These are phyloP conservation scores for Neoscytalidium dimidiatum DNA, from an alignment of 2,329 filamentous ascomycete species.

Conservation along the genomic window DNA sequence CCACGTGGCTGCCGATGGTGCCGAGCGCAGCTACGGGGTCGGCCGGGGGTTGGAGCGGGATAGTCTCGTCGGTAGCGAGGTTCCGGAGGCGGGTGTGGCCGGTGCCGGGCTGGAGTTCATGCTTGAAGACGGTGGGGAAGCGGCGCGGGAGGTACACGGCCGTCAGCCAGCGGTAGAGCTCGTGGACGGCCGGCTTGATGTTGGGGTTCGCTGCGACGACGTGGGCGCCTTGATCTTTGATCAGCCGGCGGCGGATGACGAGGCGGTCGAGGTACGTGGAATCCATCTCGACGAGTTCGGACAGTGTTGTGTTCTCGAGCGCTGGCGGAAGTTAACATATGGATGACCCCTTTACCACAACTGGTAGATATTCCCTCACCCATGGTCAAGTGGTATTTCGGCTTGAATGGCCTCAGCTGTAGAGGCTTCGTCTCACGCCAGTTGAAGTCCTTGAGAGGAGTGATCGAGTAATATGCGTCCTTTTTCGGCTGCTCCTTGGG, in stretches of 20 bases:
- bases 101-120: background rate
- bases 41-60: conserved; percentile 40
- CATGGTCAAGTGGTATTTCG: conserved; percentile 66
- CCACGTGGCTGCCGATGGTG: conserved; percentile 54
- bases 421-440: conserved; percentile 54
- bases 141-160: conserved; percentile 58
- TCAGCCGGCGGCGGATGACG: conserved; percentile 49
- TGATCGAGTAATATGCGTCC: conserved; percentile 44
- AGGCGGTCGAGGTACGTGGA: conserved; percentile 59
- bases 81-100: conserved; percentile 37
- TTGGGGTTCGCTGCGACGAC: conserved; percentile 36
- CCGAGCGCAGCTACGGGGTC: conserved; percentile 46
- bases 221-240: conserved; percentile 47
- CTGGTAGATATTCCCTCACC: conserved; percentile 43
- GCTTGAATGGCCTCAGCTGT: conserved; percentile 59
- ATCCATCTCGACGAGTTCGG: conserved; percentile 61
- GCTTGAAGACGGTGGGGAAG: conserved; percentile 51
- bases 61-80: conserved; percentile 44
- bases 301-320: conserved; percentile 54
- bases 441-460: conserved; percentile 52
- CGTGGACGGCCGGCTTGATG: conserved; percentile 46
- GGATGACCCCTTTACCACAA: background rate
- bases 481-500: conserved; percentile 2
- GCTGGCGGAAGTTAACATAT: conserved; percentile 38
- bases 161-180: conserved; percentile 59